phyloP scores from a whole-genome alignment of 805 yeast species.

The Saccharomycopsis microspora region DNA sequence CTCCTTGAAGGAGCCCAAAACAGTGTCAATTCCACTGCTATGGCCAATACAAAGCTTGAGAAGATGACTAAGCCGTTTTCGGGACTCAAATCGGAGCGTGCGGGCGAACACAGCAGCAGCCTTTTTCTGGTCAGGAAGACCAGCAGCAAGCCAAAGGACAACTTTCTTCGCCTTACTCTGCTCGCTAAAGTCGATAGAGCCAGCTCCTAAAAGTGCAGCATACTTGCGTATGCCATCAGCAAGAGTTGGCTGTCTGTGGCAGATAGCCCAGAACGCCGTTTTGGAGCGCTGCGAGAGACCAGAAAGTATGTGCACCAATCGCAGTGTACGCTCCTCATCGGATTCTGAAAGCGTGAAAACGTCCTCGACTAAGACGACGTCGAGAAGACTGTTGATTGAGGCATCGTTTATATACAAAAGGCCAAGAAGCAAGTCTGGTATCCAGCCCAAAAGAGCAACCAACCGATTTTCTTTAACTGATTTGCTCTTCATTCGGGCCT shows the following conservation, averaged over 20 bases:
- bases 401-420: conserved; percentile 66
- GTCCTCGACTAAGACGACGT: conserved; percentile 44
- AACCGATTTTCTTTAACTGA: conserved; percentile 2
- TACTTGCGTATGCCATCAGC: conserved; percentile 36
- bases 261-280: conserved; percentile 57
- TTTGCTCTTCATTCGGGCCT: neutral
- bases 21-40: conserved; percentile 48
- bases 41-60: conserved; percentile 41
- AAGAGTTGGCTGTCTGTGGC: conserved; percentile 54
- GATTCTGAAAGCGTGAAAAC: conserved; percentile 44
- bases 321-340: conserved; percentile 23
- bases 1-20: conserved; percentile 54
- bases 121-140: conserved; percentile 42
- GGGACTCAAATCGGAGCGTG: conserved; percentile 38
- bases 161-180: conserved; percentile 37
- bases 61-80: conserved; percentile 46
- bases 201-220: no score
- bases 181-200: neutral
- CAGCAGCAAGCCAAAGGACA: conserved; percentile 46
- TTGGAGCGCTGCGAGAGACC: conserved; percentile 45
- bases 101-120: conserved; percentile 39
- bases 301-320: conserved; percentile 39
- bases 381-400: conserved; percentile 55
- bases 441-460: conserved; percentile 29
- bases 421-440: conserved; percentile 57